A percentile compares a stretch with the other conserved stretches of the same genome.
phyloP scores from a whole-genome alignment of 1,284 basidiomycete species.

The Farysia itapuensis region DNA sequence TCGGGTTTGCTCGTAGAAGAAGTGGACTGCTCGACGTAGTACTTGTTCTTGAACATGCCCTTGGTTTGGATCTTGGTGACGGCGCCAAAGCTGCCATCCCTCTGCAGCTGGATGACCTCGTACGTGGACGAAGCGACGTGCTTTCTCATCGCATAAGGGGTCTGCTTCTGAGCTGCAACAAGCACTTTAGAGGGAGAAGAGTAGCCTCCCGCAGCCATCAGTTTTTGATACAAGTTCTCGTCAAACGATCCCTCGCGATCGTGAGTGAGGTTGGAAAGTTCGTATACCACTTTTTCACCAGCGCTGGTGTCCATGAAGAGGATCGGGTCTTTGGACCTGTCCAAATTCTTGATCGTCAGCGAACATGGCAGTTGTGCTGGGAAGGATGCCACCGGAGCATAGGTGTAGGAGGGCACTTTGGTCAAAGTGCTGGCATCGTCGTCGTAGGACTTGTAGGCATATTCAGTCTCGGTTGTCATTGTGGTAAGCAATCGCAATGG shows the following conservation, averaged over 20 bases:
- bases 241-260: constrained; percentile 5
- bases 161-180: constrained; percentile 6
- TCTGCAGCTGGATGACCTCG: constrained; percentile 23
- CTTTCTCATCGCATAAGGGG: constrained; percentile 25
- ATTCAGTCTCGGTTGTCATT: constrained; percentile 11
- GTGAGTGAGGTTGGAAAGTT: constrained; percentile 24
- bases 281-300: constrained; percentile 15
- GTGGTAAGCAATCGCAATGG: no score
- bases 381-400: constrained; percentile 16
- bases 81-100: constrained; percentile 14
- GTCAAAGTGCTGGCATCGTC: constrained; percentile 24
- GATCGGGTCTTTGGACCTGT: constrained; percentile 20
- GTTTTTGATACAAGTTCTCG: constrained; percentile 17
- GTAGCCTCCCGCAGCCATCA: constrained; percentile 11
- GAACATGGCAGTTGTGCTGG: constrained; percentile 23
- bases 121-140: constrained; percentile 34
- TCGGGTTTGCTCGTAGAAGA: constrained; percentile 4
- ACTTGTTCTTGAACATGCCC: constrained; percentile 37
- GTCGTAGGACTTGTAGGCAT: constrained; percentile 13
- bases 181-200: constrained; percentile 17
- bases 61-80: constrained; percentile 33
- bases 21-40: constrained; percentile 12
- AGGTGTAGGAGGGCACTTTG: constrained; percentile 22
- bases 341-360: constrained; percentile 29
- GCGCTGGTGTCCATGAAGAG: constrained; percentile 12